These are phyloP conservation scores for Daldinia grandis DNA, from an alignment of 495 filamentous ascomycete genomes.

Conservation along the genomic window DNA sequence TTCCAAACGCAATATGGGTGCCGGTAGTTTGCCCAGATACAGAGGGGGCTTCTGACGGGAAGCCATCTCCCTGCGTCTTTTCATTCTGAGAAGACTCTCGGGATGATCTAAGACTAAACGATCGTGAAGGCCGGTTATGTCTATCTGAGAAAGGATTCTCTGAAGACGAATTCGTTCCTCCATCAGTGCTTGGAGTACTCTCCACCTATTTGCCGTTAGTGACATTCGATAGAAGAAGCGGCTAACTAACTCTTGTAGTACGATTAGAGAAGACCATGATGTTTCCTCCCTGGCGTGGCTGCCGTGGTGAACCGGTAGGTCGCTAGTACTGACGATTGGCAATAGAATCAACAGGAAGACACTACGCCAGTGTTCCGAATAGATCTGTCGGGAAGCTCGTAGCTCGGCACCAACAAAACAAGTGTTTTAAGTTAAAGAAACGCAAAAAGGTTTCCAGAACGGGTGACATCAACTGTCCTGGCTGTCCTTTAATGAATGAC, in stretches of 20 bases:
- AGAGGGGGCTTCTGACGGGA: not conserved
- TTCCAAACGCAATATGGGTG: not conserved
- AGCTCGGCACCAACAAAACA: not conserved
- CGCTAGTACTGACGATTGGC: constrained; percentile 1
- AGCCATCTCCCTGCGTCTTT: constrained; percentile 3
- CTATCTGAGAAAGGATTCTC: constrained; percentile 20
- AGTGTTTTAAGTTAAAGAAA: not conserved
- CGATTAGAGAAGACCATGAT: not conserved
- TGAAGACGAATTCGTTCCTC: not conserved
- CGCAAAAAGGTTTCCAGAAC: constrained; percentile 1
- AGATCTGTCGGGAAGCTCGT: not conserved
- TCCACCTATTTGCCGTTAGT: constrained; percentile 13
- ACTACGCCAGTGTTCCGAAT: not conserved
- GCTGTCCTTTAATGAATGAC: constrained; percentile 25
- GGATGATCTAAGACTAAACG: not conserved
- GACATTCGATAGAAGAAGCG: not conserved
- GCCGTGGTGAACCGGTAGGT: not conserved
- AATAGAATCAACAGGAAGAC: not conserved
- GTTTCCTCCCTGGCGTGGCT: not conserved
- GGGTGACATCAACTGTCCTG: constrained; percentile 5
- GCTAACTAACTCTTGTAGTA: constrained; percentile 16
- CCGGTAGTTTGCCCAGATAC: constrained; percentile 5
- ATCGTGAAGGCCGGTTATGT: not conserved
- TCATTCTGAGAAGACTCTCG: constrained; percentile 7
- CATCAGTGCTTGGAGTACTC: not conserved